Conservation (phyloP, 257 asterid genomes). For the Primulina tabacum region DNA sequence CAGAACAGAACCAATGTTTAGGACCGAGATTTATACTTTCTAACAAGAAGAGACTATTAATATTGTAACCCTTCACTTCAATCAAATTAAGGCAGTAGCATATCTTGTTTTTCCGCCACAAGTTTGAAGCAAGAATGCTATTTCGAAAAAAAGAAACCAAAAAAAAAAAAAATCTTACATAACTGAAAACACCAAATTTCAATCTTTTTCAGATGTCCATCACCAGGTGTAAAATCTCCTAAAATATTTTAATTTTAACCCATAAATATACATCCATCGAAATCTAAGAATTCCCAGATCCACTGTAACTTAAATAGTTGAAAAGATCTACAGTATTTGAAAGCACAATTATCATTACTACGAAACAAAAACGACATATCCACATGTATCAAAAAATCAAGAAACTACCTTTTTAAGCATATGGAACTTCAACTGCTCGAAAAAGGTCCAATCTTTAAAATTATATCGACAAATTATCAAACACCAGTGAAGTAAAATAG, state of each 20-base stretch:
- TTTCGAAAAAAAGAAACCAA: constrained; percentile 8
- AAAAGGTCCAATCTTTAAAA: constrained; percentile 40
- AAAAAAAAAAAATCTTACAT: constrained; percentile 6
- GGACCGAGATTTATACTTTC: constrained; percentile 23
- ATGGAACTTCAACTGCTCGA: constrained; percentile 33
- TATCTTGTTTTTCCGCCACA: constrained; percentile 4
- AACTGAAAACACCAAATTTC: constrained; percentile 20
- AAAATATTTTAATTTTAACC: constrained; percentile 15
- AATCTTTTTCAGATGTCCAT: constrained; percentile 10
- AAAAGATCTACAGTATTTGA: constrained; percentile 33
- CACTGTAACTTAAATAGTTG: constrained; percentile 13
- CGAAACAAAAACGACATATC: constrained; percentile 5
- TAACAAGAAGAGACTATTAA: not conserved
- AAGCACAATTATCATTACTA: constrained; percentile 16
- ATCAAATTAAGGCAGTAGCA: constrained; percentile 17
- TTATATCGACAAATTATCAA: constrained; percentile 42
- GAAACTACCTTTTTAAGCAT: constrained; percentile 30
- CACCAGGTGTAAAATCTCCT: constrained; percentile 13
- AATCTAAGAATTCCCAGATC: constrained; percentile 14
- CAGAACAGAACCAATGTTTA: constrained; percentile 3
- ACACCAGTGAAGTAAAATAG: constrained; percentile 29
- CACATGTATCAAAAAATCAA: constrained; percentile 1
- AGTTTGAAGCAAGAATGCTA: not conserved
- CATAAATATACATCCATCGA: constrained; percentile 18
- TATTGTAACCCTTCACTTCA: not conserved